Percentiles rank a stretch among this genome's conserved stretches.
phyloP scores from a whole-genome alignment of 768 basidiomycete species.

The Suillus clintonianus region DNA sequence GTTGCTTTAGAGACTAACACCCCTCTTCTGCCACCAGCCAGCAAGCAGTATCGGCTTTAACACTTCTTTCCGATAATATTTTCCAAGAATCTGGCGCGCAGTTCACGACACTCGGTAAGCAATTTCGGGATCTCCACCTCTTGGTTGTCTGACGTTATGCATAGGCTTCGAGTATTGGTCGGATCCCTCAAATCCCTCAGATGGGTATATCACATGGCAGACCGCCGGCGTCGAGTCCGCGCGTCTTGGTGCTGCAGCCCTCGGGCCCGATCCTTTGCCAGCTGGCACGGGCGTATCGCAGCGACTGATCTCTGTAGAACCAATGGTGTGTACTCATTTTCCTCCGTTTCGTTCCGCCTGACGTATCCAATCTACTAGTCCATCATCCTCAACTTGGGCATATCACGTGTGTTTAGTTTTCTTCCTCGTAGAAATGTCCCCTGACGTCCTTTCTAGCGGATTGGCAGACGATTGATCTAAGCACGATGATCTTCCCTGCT shows the following conservation, averaged over 20 bases:
- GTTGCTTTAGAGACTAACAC: not conserved
- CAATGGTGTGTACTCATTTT: slow-evolving; percentile 35
- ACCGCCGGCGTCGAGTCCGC: slow-evolving; percentile 54
- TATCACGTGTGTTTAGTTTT: slow-evolving; percentile 45
- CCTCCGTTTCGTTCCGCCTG: not conserved
- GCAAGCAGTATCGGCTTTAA: slow-evolving; percentile 50
- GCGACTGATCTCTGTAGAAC: slow-evolving; percentile 56
- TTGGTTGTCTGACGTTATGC: not conserved
- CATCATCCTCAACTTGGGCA: slow-evolving; percentile 64
- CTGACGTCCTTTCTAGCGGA: slow-evolving; percentile 39
- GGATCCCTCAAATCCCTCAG: slow-evolving; percentile 51
- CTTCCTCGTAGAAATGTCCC: slow-evolving; percentile 1
- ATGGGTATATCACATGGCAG: slow-evolving; percentile 78
- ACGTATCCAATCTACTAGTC: slow-evolving; percentile 24
- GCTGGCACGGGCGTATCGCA: slow-evolving; percentile 56
- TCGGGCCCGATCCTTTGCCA: slow-evolving; percentile 43
- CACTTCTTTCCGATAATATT: slow-evolving; percentile 41
- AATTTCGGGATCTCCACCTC: not conserved
- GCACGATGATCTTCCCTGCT: slow-evolving; percentile 50
- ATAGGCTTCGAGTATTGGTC: slow-evolving; percentile 77
- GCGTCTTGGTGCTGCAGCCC: slow-evolving; percentile 54
- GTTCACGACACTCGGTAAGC: slow-evolving; percentile 50
- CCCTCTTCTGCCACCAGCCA: slow-evolving; percentile 30
- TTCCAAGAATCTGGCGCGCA: slow-evolving; percentile 59
- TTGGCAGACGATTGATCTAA: slow-evolving; percentile 61